Conservation (phyloP, 2,329 filamentous ascomycete genomes). For the Domatiomyces catenatus region DNA sequence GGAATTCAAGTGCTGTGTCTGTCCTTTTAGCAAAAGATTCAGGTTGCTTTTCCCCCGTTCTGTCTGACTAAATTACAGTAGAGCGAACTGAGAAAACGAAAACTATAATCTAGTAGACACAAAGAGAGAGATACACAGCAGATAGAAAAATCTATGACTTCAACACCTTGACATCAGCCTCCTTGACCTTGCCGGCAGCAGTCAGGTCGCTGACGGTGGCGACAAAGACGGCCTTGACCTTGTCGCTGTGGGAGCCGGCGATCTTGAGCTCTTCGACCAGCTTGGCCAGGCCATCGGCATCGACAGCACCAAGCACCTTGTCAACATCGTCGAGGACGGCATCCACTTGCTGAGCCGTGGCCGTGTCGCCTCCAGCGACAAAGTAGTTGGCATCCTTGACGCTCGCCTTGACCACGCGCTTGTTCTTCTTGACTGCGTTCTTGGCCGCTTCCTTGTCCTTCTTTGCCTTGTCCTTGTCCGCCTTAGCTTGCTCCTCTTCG, state of each 20-base stretch:
- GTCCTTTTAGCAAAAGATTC: too few species aligned
- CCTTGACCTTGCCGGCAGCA: constrained; percentile 70
- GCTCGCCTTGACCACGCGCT: constrained; percentile 82
- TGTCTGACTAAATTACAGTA: not conserved
- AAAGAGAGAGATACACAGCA: not conserved
- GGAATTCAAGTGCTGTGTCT: too few species aligned
- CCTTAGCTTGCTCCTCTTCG: constrained; percentile 75
- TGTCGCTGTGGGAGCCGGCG: constrained; percentile 58
- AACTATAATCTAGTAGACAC: not conserved
- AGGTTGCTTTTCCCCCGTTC: not conserved
- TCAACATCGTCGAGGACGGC: constrained; percentile 73
- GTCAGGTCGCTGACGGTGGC: constrained; percentile 66
- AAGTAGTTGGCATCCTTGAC: constrained; percentile 99
- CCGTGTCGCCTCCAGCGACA: constrained; percentile 49
- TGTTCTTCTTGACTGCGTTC: constrained; percentile 99
- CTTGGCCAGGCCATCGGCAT: constrained; percentile 74
- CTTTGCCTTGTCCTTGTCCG: constrained; percentile 66
- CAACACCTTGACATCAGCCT: constrained; percentile 56
- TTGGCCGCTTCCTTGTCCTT: constrained; percentile 98
- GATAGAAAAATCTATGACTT: constrained; percentile 4
- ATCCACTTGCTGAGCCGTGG: constrained; percentile 60
- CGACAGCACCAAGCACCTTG: constrained; percentile 70
- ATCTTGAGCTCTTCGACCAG: constrained; percentile 67
- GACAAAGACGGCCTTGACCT: constrained; percentile 73
- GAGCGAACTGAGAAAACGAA: not conserved